These are phyloP conservation scores for Drechslerella coelobrocha DNA, from an alignment of 2,329 filamentous ascomycete species.

Conservation along the genomic window DNA sequence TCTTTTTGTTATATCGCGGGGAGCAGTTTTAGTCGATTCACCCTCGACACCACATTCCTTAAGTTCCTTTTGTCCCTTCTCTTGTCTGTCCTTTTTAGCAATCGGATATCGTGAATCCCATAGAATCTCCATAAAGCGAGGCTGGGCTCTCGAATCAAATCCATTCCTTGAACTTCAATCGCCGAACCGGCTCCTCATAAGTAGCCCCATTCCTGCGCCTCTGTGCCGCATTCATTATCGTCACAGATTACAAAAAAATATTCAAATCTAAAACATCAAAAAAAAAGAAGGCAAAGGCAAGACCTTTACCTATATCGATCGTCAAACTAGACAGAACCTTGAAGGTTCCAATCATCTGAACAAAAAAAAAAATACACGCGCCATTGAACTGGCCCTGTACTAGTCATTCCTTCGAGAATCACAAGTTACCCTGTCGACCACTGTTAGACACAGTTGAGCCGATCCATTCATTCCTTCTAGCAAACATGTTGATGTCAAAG, in stretches of 20 bases:
- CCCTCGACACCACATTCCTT: conserved; percentile 38
- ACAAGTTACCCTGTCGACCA: not conserved
- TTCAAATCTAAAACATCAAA: not conserved
- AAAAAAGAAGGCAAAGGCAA: not conserved
- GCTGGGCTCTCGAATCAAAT: conserved; percentile 6
- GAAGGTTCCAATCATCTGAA: not conserved
- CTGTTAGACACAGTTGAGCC: not conserved
- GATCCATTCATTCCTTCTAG: not conserved
- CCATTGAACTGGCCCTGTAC: not conserved
- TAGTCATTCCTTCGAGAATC: not conserved
- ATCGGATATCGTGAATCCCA: conserved; percentile 10
- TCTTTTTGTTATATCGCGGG: not conserved
- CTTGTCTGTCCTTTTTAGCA: not conserved
- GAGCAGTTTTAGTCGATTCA: conserved; percentile 27
- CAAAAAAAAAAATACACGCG: not conserved
- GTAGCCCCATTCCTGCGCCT: not conserved
- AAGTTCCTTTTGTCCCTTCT: conserved; percentile 15
- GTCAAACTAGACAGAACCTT: not conserved
- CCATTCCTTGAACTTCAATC: conserved; percentile 17
- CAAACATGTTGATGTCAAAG: conserved; percentile 23
- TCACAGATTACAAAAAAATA: not conserved
- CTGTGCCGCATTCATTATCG: not conserved
- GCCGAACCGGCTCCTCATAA: not conserved
- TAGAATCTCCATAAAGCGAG: conserved; percentile 39
- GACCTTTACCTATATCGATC: not conserved